Evolutionary conservation across 2,329 filamentous ascomycete genomes (phyloP), one percentile per base, ranked within the genome.

Genomic region (Ophiostoma triangulosporum): DNA sequence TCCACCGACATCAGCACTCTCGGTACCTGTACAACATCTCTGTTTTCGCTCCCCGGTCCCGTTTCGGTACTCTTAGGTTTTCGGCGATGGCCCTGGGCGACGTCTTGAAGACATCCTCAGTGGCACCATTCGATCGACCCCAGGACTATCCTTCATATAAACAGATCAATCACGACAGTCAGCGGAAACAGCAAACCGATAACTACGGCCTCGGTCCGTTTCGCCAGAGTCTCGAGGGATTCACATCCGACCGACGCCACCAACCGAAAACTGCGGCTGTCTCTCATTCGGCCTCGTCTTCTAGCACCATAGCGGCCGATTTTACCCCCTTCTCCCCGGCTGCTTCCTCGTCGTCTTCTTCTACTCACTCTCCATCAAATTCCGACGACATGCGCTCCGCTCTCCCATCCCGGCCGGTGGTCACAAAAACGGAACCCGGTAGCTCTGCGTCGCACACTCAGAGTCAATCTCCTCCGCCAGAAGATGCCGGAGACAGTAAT

Each of bases 351-450:
- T 31, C 24, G 6, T 36, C 22, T n/a, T 48, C 43, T 11, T 20
- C 43, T n/a, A 2, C 26, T 6, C 14, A 12, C 14, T 33, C 53
- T 4, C 9, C 20, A 14, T 20, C 22, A 3, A 1, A 35, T n/a
- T 8, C 27, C 6, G 32, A 32, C 48, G 40, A 40, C 26, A 59
- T 59, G 58, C 58, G 56, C 15, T 58, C 58, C 20, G 61, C 62
- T n/a, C 58, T 64, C 20, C 62, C 62, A 2, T 54, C 59, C 9
- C 54, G 61, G 50, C 60, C 62, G 6, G 58, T 61, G 56, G 53
- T 60, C 26, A 56, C 58, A 35, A 61, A 60, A 48, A 40, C 26
- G 24, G 51, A 53, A 9, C 31, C 46, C n/a, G 48, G 56, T 9
- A 40, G 56, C 27, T 50, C 35, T 52, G 54, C 48, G 9, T 52